Conservation (phyloP, 192 early-diverging fungal genomes). For the Podila epicladia region DNA sequence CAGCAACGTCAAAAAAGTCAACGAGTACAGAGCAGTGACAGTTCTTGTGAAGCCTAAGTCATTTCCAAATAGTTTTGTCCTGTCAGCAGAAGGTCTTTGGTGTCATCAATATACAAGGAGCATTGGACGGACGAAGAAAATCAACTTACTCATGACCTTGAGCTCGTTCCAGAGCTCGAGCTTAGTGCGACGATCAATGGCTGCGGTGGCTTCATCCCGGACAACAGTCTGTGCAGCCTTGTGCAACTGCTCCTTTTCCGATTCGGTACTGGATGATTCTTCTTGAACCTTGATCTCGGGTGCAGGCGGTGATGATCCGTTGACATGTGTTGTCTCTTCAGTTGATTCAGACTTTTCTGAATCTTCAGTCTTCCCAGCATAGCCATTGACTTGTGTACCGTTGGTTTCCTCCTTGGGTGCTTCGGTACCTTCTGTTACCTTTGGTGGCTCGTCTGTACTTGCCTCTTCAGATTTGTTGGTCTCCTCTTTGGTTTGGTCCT, state of each 20-base stretch:
- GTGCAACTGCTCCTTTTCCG: not conserved
- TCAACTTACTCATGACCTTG: slow-evolving; percentile 78
- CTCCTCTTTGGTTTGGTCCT: not conserved
- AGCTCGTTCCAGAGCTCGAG: slow-evolving; percentile 89
- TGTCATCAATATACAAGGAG: not conserved
- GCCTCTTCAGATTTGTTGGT: not conserved
- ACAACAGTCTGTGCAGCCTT: slow-evolving; percentile 1
- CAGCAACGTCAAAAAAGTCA: slow-evolving; percentile 86
- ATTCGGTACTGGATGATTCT: not conserved
- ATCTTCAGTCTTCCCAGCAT: too few relatives aligned
- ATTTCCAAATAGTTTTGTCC: not conserved
- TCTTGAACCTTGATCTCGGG: slow-evolving; percentile 11
- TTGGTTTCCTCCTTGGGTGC: not conserved
- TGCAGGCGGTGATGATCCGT: slow-evolving; percentile 1
- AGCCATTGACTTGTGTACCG: not conserved
- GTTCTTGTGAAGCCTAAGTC: slow-evolving; percentile 83
- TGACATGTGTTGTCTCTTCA: not conserved
- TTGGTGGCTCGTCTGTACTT: not conserved
- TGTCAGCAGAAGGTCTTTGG: too few relatives aligned
- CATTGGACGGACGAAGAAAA: not conserved
- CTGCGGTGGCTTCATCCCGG: slow-evolving; percentile 14
- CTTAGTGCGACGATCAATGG: slow-evolving; percentile 61
- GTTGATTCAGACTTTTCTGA: slow-evolving; percentile 3
- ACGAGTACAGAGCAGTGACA: slow-evolving; percentile 83
- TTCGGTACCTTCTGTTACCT: not conserved